These are phyloP conservation scores for Solanum stenotomum DNA, from an alignment of 257 asterid genomes.

Conservation along the genomic window DNA sequence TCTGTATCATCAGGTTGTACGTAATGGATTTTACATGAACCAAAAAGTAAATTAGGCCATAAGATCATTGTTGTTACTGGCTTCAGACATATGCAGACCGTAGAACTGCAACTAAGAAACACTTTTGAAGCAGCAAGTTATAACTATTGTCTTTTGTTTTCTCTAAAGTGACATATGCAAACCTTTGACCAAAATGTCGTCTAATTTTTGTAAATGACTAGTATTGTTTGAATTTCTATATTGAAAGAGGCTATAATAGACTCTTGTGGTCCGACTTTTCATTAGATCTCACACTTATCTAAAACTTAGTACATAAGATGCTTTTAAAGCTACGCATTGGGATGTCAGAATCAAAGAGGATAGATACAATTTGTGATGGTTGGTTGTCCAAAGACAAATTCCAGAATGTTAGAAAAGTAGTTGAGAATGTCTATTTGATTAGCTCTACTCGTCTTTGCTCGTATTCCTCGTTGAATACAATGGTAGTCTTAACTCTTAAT, in stretches of 20 bases:
- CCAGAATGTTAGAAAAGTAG: background rate
- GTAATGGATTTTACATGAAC: background rate
- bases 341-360: background rate
- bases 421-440: background rate
- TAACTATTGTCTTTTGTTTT: background rate
- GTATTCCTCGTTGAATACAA: background rate
- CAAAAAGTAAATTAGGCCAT: background rate
- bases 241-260: background rate
- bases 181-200: background rate
- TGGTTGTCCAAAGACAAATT: background rate
- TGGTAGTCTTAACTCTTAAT: background rate
- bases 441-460: background rate
- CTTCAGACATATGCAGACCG: background rate
- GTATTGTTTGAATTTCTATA: background rate
- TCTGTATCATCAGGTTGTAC: background rate
- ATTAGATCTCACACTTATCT: rapidly evolving
- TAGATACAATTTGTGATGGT: background rate
- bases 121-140: background rate
- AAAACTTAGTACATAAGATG: background rate
- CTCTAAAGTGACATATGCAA: background rate
- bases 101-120: background rate
- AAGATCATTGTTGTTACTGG: background rate
- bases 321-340: background rate
- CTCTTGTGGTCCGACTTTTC: rapidly evolving
- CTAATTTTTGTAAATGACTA: background rate